Base-by-base conservation (phyloP, 768 basidiomycete species). In the Butyriboletus loyo region DNA sequence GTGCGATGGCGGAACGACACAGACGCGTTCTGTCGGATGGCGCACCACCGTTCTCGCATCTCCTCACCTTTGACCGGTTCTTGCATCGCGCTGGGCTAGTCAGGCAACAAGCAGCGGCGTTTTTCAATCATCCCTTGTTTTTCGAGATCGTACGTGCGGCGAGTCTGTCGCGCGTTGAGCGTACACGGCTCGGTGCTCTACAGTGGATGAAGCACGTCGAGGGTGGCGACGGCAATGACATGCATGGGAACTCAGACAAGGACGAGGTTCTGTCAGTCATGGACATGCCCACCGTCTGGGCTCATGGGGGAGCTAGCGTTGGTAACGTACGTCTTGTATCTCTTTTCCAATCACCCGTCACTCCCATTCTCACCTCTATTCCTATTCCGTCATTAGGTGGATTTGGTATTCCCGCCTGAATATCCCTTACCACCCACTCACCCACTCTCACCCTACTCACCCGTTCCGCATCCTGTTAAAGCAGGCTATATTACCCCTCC, bases 21-120 rank as follows among this genome's bases (percentile, higher is more conserved):
- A 30, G 41, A 34, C 32, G 28, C 1, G n/a, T 31, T 8, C 39
- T 44, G 7, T 50, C 41, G 6, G 37, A 57, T n/a, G 60, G 45
- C 3, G 52, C 73, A 61, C 82, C 83, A 1, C 54, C 72, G 4
- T 73, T 76, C 46, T 58, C 54, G 3, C 58, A 71, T 7, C 64
- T 84, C 9, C 69, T 84, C 24, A 75, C 79, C 2, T 69, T 59
- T 17, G 58, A 66, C 25, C 75, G 80, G 15, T 82, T 85, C 62
- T 56, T 78, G 40, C 59, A 75, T 22, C 73, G 82, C 7, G 73
- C 70, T 21, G 58, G 57, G 35, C 53, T 64, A 35, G 67, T 77
- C 24, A 70, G 73, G 59, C 59, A 64, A 21, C 75, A 79, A 53
- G 60, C 74, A 0, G 56, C 55, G 7, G 53, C 55, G 1, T 62